These are phyloP conservation scores for Paraphaeosphaeria sporulosa DNA, from an alignment of 2,329 filamentous ascomycete species.

Conservation along the genomic window DNA sequence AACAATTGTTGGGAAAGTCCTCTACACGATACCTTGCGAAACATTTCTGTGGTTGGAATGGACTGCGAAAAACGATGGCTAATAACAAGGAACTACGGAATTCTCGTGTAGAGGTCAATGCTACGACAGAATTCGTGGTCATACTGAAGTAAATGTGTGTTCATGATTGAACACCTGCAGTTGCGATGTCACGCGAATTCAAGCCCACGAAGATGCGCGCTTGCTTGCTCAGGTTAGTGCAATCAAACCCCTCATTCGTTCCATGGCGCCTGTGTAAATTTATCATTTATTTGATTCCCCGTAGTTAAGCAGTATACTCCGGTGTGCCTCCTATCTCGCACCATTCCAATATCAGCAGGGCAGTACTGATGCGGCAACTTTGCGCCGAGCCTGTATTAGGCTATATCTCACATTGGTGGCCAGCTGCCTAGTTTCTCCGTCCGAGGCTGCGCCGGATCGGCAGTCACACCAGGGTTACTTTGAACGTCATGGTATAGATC, in stretches of 20 bases:
- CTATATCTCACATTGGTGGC: constrained; percentile 8
- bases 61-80: neutral
- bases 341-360: neutral
- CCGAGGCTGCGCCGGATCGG: constrained; percentile 4
- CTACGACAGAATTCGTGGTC: neutral
- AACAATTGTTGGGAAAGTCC: too few species aligned
- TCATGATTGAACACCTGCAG: too few species aligned
- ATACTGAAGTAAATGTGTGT: too few species aligned
- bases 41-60: neutral
- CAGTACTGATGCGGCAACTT: neutral
- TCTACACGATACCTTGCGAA: too few species aligned
- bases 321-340: too few species aligned
- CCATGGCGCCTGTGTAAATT: neutral
- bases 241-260: neutral
- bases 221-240: neutral
- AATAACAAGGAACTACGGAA: neutral
- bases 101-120: neutral
- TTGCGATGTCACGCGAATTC: neutral
- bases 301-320: neutral
- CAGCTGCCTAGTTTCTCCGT: constrained; percentile 2
- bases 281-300: neutral
- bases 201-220: neutral
- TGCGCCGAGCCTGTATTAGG: constrained; percentile 5
- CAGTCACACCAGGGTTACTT: constrained; percentile 1
- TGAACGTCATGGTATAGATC: constrained; percentile 1